Evolutionary conservation across 352 stramenopile species (phyloP), one percentile per base, ranked within the genome.

Genomic region (Phytophthora megakarya): DNA sequence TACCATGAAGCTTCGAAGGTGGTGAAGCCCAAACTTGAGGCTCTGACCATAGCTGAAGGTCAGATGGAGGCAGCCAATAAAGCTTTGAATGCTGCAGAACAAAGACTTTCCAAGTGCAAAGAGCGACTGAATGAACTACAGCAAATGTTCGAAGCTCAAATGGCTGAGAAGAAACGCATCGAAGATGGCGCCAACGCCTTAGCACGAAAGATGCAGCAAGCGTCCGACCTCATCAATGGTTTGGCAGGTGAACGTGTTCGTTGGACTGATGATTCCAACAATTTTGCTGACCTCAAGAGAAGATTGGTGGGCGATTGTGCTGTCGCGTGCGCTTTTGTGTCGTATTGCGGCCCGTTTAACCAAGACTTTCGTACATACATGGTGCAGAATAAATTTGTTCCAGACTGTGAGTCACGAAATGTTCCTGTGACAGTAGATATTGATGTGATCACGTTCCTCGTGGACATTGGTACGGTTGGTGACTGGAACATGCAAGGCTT

Each of bases 1-100:
- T 99, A 99, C 78, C 96, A 99, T 73, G 93, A 99, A 70, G 97
- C 96, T 1, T 98, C 93, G 22, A 99, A 99, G 72, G 97, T 99
- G 61, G 97, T 99, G 13, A 99, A 99, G 69, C 97, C 97, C 9
- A 99, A 99, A 73, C 84, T 99, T 3, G 97, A 99, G 70, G 97
- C 96, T 21, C 84, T 99, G 11, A 89, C 86, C 42, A 97, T 99
- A 25, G 97, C 97, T 2, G 95, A 98, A 78, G 94, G 89, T 0
- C 92, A 99, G 62, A 98, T 99, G 91, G 95, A 99, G 54, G 95
- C 95, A 7, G 97, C 97, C 0, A 98, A 99, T 65, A 98, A 98
- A 65, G 95, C 93, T 19, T 73, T 99, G 3, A 88, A 86, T 7
- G 90, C 85, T n/a, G 97, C 97, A 11, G 96, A 99, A 61, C 56